Evolutionary conservation across 75 land plant genomes (phyloP), one percentile per base, ranked within the genome.

Genomic region (Sequoia sempervirens): DNA sequence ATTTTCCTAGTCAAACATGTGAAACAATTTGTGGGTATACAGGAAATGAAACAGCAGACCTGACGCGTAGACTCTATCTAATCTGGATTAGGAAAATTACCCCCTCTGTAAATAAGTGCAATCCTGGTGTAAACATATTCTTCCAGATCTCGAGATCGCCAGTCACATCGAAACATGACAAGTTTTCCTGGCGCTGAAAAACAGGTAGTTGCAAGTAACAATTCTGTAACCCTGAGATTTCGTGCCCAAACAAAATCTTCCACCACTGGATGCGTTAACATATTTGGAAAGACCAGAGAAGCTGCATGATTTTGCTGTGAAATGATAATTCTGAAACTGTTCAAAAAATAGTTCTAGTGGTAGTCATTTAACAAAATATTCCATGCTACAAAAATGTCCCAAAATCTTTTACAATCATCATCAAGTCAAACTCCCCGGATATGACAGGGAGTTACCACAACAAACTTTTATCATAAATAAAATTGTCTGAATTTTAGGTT

Each of bases 91-190:
- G 13, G 2, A 78, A 78, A 41, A 43, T 45, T 26, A 78, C 30
- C 32, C 80, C 80, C 45, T 11, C 28, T 78, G 50, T n/a, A 45
- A 9, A 78, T 5, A 10, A 9, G 12, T 78, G 17, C 28, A 78
- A n/a, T 45, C 45, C 30, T 45, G 28, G 30, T 4, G n/a, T 32
- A 43, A 26, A 43, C 52, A 45, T 78, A 10, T 26, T 78, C 80
- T 78, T 43, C 80, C 46, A 78, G 80, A 78, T 78, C 80, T 78
- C n/a, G 32, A 78, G 32, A 78, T n/a, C 50, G 2, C 14, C 80
- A 40, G 45, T 43, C 20, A 26, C 26, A 78, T 43, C 30, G 80
- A 78, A 43, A 78, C 14, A 37, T 40, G 15, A 2, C 45, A 26
- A 4, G 5, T 45, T 78, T 43, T 45, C 30, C 32, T n/a, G 13